Conservation (phyloP, 805 yeast species). For the Candida wancherniae region DNA sequence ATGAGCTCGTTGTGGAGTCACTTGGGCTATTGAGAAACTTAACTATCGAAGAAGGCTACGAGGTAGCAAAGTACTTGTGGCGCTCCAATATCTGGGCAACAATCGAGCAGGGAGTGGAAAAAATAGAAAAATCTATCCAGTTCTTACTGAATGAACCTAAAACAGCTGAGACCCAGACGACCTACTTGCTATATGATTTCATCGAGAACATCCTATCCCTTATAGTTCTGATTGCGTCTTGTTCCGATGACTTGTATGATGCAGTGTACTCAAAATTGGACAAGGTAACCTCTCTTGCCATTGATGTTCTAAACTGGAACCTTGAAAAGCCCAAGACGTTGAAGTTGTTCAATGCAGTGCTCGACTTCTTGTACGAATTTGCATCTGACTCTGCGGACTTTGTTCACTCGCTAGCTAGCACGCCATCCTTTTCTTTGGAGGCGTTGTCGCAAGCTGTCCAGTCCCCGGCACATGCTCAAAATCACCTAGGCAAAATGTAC, state of each 20-base stretch:
- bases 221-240: slow-evolving; percentile 59
- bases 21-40: slow-evolving; percentile 78
- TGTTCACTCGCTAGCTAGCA: slow-evolving; percentile 27
- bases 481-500: slow-evolving; percentile 30
- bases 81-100: slow-evolving; percentile 71
- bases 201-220: slow-evolving; percentile 71
- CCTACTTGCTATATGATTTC: slow-evolving; percentile 53
- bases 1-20: slow-evolving; percentile 75
- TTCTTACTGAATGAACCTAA: slow-evolving; percentile 27
- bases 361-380: slow-evolving; percentile 58
- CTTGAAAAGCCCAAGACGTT: slow-evolving; percentile 30
- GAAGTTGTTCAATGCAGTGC: slow-evolving; percentile 45
- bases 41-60: slow-evolving; percentile 84
- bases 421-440: slow-evolving; percentile 15
- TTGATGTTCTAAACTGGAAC: slow-evolving; percentile 33
- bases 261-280: slow-evolving; percentile 44
- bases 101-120: slow-evolving; percentile 48
- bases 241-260: slow-evolving; percentile 47
- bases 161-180: slow-evolving; percentile 17
- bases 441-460: slow-evolving; percentile 16
- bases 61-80: slow-evolving; percentile 69
- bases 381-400: slow-evolving; percentile 56
- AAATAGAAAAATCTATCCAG: slow-evolving; percentile 46
- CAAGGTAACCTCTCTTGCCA: slow-evolving; percentile 34
- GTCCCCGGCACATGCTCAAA: slow-evolving; percentile 15